These are phyloP conservation scores for Pneumocystis carinii DNA, from an alignment of 1,139 yeast genomes.

Conservation along the genomic window DNA sequence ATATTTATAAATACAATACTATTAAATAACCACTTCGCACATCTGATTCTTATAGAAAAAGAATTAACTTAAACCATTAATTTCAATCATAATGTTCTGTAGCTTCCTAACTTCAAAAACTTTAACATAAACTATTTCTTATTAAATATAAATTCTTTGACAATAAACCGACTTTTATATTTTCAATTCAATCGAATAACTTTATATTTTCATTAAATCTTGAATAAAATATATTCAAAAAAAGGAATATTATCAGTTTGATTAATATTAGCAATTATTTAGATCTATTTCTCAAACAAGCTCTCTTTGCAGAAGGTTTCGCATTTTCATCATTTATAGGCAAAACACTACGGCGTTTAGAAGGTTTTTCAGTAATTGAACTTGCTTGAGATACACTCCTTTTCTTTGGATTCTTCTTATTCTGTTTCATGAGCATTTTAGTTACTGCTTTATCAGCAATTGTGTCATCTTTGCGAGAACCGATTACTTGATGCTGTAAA, in stretches of 20 bases:
- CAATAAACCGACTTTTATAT: background rate
- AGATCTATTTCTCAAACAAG: background rate
- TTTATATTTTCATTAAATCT: background rate
- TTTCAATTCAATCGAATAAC: background rate
- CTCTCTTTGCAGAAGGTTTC: background rate
- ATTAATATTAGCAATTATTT: background rate
- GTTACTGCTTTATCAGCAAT: background rate
- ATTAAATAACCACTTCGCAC: background rate
- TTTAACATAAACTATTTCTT: too few relatives aligned
- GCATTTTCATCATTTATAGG: background rate
- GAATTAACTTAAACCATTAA: too few relatives aligned
- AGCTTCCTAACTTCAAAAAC: too few relatives aligned
- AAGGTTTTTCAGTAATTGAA: background rate
- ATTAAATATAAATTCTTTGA: too few relatives aligned
- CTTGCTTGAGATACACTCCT: background rate
- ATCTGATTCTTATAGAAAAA: background rate
- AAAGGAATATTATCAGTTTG: background rate
- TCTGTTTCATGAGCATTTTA: background rate
- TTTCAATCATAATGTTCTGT: too few relatives aligned
- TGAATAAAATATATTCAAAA: background rate
- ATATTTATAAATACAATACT: background rate
- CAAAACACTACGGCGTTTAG: background rate
- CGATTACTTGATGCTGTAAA: background rate
- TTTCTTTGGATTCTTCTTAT: background rate
- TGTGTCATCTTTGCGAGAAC: background rate